Evolutionary conservation across 192 early-diverging fungal genomes (phyloP), one percentile per base, ranked within the genome.

Genomic region (Funneliformis geosporum): DNA sequence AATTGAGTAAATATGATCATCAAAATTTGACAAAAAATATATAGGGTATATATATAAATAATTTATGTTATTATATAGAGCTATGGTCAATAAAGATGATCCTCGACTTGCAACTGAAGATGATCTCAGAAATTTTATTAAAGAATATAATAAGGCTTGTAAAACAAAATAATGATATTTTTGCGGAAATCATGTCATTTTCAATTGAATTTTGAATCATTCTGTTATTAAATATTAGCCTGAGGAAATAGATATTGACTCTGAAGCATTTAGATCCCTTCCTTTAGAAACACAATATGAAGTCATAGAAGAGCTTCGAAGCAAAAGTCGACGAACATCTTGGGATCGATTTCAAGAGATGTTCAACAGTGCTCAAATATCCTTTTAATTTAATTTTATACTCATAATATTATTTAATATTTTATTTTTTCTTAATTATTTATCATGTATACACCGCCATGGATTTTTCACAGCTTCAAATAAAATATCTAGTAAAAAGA

Each of bases 391-490:
- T 39, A n/a, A 39, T 7, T 69, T 39, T 39, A 40, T 39, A 12
- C 14, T 50, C 40, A n/a, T 79, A 28, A 2, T 28, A 60, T 59
- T 33, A 38, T 50, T 55, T 70, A 43, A 23, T 50, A 27, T 67
- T 14, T 44, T 33, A 28, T 8, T 44, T 23, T 50, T 25, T 67
- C 43, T 44, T 78, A 21, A 18, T 60, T 60, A 25, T 70, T 27
- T 28, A n/a, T 28, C 42, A 67, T 66, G 8, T 60, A n/a, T 84
- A 87, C 11, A 95, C 88, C 2, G 88, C 95, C 0, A 79, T 93
- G 61, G 96, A 99, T 76, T 99, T 99, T 83, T 96, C 94, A 68
- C 88, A 92, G 62, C 84, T 93, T 61, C 98, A 99, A 80, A 97
- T 99, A 78, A 83, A 94, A 25, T 85, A 93, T 23, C 86, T 99